Percentiles rank a stretch among this genome's conserved stretches.
Evolutionary conservation across 176 grass and related monocot genomes (phyloP).

Genomic region (Olyra latifolia): DNA sequence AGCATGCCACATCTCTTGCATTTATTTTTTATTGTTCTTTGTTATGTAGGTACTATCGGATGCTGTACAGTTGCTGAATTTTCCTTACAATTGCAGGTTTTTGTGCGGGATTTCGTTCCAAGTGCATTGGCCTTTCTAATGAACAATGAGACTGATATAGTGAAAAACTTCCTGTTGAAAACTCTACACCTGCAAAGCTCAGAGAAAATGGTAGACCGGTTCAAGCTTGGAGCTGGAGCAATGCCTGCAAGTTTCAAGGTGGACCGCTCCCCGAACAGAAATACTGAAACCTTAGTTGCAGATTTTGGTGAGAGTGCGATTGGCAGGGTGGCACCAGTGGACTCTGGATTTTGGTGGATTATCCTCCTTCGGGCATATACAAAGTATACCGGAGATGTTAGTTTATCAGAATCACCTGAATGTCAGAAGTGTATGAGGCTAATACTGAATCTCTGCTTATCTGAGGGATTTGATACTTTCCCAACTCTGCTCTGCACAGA

Average conservation of each 20-base stretch:
- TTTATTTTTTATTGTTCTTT: background rate
- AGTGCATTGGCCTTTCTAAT: constrained; percentile 93
- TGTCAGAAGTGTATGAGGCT: constrained; percentile 91
- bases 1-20: background rate
- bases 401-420: constrained; percentile 73
- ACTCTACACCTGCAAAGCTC: constrained; percentile 85
- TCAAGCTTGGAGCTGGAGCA: constrained; percentile 92
- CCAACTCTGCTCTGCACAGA: constrained; percentile 93
- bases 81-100: constrained; percentile 53
- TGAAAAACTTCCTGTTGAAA: constrained; percentile 89
- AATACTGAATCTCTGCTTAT: constrained; percentile 82
- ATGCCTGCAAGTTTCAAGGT: constrained; percentile 99
- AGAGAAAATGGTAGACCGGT: constrained; percentile 88
- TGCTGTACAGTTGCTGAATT: background rate
- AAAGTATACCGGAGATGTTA: constrained; percentile 79
- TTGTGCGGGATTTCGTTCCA: constrained; percentile 90
- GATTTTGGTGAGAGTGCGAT: constrained; percentile 94
- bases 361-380: constrained; percentile 97
- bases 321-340: constrained; percentile 87
- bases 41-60: background rate
- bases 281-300: constrained; percentile 74
- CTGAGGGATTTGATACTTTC: constrained; percentile 96
- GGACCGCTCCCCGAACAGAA: constrained; percentile 52
- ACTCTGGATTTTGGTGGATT: constrained; percentile 99
- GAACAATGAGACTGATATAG: constrained; percentile 89